Base-by-base conservation (phyloP, 805 yeast species). In the Teunomyces pallodes region DNA sequence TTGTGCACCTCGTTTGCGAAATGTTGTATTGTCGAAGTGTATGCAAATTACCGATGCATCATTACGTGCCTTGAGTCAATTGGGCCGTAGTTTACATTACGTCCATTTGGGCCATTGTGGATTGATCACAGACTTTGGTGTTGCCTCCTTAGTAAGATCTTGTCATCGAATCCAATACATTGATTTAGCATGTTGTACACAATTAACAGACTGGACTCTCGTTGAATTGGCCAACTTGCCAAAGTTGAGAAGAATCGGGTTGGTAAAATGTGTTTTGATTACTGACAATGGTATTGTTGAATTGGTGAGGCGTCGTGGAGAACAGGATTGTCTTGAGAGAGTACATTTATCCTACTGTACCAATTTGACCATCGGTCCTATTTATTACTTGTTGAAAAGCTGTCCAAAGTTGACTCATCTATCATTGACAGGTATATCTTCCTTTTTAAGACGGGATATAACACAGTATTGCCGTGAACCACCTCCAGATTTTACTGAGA, bases 101-200 rank as follows among this genome's bases (percentile, higher is more conserved):
- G 77, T 94, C 44, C 98, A 94, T 69, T 77, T 92, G 51, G 98
- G 98, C 13, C 98, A 92, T 70, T 94, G 99, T 71, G 79, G 83
- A 41, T 82, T 86, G 60, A 87, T 92, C 48, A 92, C 97, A 1
- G 98, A 92, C 69, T 79, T 76, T 52, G 97, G 97, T 16, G 94
- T 94, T 13, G 78, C 81, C 27, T 75, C 80, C 9, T 73, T 92
- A 51, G 87, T 89, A 9, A 78, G 86, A 54, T 77, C 79, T 42
- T 94, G 98, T 61, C 87, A 86, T 49, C 76, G 96, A 49, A 82
- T 92, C 48, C 95, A 89, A 59, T 92, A 91, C 65, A 89, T 92
- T 54, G 99, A 92, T 68, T 80, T 94, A 50, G 98, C 98, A 12
- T 91, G 97, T 66, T 92, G 99, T 64, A 75, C 86, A 1, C 95